A percentile compares a stretch with the other conserved stretches of the same genome.
Conservation (phyloP, 202 grass and related monocot genomes). For the Setaria italica region DNA sequence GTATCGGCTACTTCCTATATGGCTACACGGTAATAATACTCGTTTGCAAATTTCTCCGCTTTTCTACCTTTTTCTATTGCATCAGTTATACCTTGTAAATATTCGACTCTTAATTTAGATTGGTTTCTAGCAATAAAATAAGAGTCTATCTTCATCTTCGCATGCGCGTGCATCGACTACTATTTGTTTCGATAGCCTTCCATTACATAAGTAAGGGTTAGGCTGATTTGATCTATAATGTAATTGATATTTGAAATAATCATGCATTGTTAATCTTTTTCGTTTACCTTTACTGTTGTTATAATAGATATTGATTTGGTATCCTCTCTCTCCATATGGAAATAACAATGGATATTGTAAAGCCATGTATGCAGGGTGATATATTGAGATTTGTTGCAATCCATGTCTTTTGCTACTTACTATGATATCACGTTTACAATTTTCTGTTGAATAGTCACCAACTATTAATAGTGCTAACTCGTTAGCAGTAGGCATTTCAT, state of each 20-base stretch:
- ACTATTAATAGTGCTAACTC: background rate
- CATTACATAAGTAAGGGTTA: background rate
- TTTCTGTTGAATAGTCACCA: background rate
- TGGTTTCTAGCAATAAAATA: background rate
- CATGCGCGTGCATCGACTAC: background rate
- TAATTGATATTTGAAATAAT: background rate
- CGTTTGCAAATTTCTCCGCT: too few relatives aligned
- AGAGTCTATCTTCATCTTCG: background rate
- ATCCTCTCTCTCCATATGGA: background rate
- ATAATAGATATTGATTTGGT: background rate
- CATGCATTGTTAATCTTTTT: background rate
- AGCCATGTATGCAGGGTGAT: background rate
- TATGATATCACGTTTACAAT: background rate
- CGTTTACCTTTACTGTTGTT: background rate
- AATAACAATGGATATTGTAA: background rate
- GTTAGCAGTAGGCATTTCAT: background rate
- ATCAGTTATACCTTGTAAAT: too few relatives aligned
- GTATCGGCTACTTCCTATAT: too few relatives aligned
- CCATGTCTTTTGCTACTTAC: background rate
- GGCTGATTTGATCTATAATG: background rate
- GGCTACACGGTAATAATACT: too few relatives aligned
- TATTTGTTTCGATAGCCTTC: background rate
- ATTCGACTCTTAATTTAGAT: background rate
- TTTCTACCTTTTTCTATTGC: too few relatives aligned
- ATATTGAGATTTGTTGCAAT: background rate